A percentile compares a stretch with the other conserved stretches of the same genome.
Evolutionary conservation across 2,329 filamentous ascomycete genomes (phyloP).

Genomic region (Arachnomyces sp.): DNA sequence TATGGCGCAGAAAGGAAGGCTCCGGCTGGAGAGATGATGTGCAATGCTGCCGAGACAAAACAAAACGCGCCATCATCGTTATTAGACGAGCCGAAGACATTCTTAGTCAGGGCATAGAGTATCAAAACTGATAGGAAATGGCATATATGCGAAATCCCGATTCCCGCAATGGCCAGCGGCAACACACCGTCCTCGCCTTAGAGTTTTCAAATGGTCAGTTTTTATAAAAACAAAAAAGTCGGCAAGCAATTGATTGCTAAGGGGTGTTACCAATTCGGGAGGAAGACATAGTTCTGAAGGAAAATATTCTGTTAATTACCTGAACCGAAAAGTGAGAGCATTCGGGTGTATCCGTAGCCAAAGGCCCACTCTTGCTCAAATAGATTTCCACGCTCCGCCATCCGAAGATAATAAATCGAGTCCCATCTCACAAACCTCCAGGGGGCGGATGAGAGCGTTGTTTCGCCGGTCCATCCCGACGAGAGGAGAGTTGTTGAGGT

Average conservation of each 20-base stretch:
- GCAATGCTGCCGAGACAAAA: slow-evolving; percentile 62
- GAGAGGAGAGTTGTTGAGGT: slow-evolving; percentile 50
- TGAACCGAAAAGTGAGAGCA: slow-evolving; percentile 32
- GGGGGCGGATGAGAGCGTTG: slow-evolving; percentile 18
- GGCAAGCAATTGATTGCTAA: no score
- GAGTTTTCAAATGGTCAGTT: not conserved
- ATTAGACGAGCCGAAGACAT: slow-evolving; percentile 42
- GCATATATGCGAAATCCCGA: slow-evolving; percentile 60
- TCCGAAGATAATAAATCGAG: slow-evolving; percentile 51
- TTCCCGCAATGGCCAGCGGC: slow-evolving; percentile 44
- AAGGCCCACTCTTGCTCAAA: slow-evolving; percentile 62
- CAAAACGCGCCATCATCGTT: slow-evolving; percentile 23
- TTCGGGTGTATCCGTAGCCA: slow-evolving; percentile 45
- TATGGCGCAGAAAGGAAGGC: slow-evolving; percentile 85
- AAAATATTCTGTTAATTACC: slow-evolving; percentile 16
- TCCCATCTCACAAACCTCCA: slow-evolving; percentile 53
- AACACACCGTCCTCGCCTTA: not conserved
- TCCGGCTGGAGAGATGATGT: slow-evolving; percentile 79
- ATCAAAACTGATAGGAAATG: slow-evolving; percentile 69
- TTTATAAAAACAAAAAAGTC: no score
- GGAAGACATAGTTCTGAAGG: no score
- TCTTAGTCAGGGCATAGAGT: slow-evolving; percentile 57
- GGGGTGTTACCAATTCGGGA: no score
- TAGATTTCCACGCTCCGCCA: slow-evolving; percentile 46
- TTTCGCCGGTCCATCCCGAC: slow-evolving; percentile 6